Base-by-base conservation (phyloP, 129 eudicot genomes). In the Calendula officinalis region DNA sequence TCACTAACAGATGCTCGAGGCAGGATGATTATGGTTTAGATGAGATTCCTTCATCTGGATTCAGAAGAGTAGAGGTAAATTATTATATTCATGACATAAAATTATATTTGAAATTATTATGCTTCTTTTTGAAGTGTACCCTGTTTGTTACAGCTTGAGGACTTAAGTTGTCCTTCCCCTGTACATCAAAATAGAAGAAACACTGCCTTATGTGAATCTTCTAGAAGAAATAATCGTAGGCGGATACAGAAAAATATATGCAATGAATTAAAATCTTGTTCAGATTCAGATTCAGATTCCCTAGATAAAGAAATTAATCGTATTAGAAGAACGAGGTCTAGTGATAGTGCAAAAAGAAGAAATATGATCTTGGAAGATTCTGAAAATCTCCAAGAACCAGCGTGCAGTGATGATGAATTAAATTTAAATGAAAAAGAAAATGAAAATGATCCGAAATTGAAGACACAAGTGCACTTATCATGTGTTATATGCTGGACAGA, bases 401-500 rank as follows among this genome's bases (percentile, higher is more conserved):
- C 34, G 14, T 15, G 36, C 61, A 45, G 7, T 15, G 8, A 59
- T 9, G 68, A 46, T 62, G 34, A 50, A 70, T 60, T 50, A 69
- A 60, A 62, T 56, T 45, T 36, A 7, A 60, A 70, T 59, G 68
- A 56, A 30, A 45, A 0, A 30, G 83, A 67, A 35, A 40, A 34
- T 16, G 83, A 67, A 35, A 40, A 34, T 16, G 12, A 36, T 62
- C 68, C 77, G 12, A 70, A 27, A 81, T 53, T 44, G 53, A 13
- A 88, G 35, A 66, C 68, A 54, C 58, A 84, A 54, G 34, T 44
- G 17, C 88, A 78, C 15, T 50, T 89, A 60, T 89, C 99, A 43
- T 94, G 99, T 67, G 95, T 89, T 5, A 94, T 94, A 74, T 94
- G 99, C 60, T 86, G 87, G 92, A 88, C 97, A 33, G 88, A 84